phyloP scores from a whole-genome alignment of 805 yeast genomes.

The Myxozyma nipponensis region DNA sequence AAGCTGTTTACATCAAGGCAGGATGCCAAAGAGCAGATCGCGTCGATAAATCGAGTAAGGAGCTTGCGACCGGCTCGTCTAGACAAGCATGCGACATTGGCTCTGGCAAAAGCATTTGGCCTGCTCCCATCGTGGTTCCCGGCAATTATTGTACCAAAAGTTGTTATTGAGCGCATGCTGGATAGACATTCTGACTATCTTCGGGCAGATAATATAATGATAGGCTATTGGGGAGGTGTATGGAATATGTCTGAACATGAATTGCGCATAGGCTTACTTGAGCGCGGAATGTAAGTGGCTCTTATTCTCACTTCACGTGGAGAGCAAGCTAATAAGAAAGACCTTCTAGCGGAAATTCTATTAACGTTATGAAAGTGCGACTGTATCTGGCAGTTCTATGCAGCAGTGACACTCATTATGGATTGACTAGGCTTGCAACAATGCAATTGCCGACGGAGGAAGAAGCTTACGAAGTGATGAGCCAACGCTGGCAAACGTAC shows the following conservation, averaged over 20 bases:
- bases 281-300: slow-evolving; percentile 17
- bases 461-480: background rate
- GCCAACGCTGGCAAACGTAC: slow-evolving; percentile 1
- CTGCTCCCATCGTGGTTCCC: slow-evolving; percentile 28
- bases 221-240: slow-evolving; percentile 44
- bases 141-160: slow-evolving; percentile 37
- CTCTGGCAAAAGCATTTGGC: slow-evolving; percentile 26
- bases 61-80: slow-evolving; percentile 3
- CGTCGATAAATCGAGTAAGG: background rate
- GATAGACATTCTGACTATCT: slow-evolving; percentile 46
- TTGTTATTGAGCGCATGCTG: slow-evolving; percentile 41
- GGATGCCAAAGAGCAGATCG: background rate
- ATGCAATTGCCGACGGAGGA: background rate
- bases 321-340: background rate
- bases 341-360: slow-evolving; percentile 1
- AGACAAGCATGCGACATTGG: slow-evolving; percentile 16
- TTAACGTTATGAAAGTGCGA: slow-evolving; percentile 14
- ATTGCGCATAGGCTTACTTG: slow-evolving; percentile 41
- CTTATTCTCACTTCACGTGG: background rate
- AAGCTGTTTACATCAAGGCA: background rate
- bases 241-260: slow-evolving; percentile 48
- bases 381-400: slow-evolving; percentile 13
- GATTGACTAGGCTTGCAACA: slow-evolving; percentile 5
- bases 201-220: slow-evolving; percentile 49
- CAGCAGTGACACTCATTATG: slow-evolving; percentile 5